Base-by-base conservation (phyloP, 345 rosid genomes). In the Brassica incana region DNA sequence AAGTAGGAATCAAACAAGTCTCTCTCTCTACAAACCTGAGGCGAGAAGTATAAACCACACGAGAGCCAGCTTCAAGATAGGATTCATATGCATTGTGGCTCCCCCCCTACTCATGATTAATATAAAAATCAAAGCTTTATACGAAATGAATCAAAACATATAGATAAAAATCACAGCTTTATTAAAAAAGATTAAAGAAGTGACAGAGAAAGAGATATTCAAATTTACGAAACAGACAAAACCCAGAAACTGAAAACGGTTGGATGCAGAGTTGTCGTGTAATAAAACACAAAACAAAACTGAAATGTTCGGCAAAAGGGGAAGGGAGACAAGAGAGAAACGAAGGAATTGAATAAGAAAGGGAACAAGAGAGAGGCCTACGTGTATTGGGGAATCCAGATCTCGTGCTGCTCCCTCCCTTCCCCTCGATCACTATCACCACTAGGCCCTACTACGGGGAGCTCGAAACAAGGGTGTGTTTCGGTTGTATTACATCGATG, bases 21-120 rank as follows among this genome's bases (percentile, higher is more conserved):
- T 23, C 25, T 23, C 25, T 23, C 25, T 23, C 1, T 0, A 64
- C 83, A 70, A 78, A 91, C 97, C 90, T 72, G 83, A 80, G 71
- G 77, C 82, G 67, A 88, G 74, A 81, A 93, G 87, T 52, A 83
- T 6, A 25, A 90, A 69, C 43, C 83, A 62, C 63, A 80, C 67
- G 63, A 80, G 12, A 20, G 78, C 54, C 29, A 85, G 76, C 86
- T 83, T 87, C 60, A 85, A 85, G 72, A 81, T 16, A 80, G 81
- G 80, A 86, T 81, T 86, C 93, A 90, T 91, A 43, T 27, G 62
- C 75, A 61, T 73, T 69, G 15, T 40, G 14, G 18, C 76, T 38
- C 10, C 45, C n/a, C 9, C 62, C 69, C 87, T 48, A 72, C 88
- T 84, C 62, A 65, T 63, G 66, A 69, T 70, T 2, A 68, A 43